Percentiles rank a stretch among this genome's conserved stretches.
Conservation (phyloP, 768 basidiomycete genomes). For the Boletus tylopilopsis region DNA sequence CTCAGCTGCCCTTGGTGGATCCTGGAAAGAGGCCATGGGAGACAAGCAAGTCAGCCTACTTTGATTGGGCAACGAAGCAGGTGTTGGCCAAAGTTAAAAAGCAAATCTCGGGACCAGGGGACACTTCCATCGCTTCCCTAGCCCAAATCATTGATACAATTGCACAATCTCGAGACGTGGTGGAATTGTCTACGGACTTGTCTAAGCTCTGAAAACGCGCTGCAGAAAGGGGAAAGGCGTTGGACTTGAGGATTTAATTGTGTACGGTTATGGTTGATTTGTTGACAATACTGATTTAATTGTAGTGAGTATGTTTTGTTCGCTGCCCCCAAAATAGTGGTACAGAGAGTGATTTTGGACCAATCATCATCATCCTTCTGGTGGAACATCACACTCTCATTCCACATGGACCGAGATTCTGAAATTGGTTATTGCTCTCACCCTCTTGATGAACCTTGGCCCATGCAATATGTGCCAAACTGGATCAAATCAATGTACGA, state of each 20-base stretch:
- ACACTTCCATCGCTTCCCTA: conserved; percentile 22
- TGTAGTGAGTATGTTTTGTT: too few relatives aligned
- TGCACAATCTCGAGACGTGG: conserved; percentile 17
- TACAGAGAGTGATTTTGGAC: too few relatives aligned
- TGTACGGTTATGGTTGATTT: neutral
- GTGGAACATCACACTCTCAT: too few relatives aligned
- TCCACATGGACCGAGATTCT: too few relatives aligned
- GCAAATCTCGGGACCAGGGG: conserved; percentile 12
- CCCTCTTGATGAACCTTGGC: too few relatives aligned
- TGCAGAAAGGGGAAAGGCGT: neutral
- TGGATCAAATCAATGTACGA: too few relatives aligned
- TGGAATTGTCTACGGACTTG: conserved; percentile 7
- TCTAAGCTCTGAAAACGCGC: neutral
- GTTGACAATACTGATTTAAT: too few relatives aligned
- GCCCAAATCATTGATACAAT: conserved; percentile 16
- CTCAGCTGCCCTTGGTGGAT: conserved; percentile 35
- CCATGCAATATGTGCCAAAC: too few relatives aligned
- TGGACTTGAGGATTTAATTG: neutral
- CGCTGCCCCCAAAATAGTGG: too few relatives aligned
- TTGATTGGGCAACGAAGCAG: conserved; percentile 70
- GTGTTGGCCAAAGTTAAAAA: conserved; percentile 37
- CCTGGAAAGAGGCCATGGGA: conserved; percentile 79
- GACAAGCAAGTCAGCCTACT: conserved; percentile 66
- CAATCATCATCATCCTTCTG: too few relatives aligned
- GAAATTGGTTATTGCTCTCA: too few relatives aligned